These are phyloP conservation scores for Neurospora discreta DNA, from an alignment of 495 filamentous ascomycete genomes.

Conservation along the genomic window DNA sequence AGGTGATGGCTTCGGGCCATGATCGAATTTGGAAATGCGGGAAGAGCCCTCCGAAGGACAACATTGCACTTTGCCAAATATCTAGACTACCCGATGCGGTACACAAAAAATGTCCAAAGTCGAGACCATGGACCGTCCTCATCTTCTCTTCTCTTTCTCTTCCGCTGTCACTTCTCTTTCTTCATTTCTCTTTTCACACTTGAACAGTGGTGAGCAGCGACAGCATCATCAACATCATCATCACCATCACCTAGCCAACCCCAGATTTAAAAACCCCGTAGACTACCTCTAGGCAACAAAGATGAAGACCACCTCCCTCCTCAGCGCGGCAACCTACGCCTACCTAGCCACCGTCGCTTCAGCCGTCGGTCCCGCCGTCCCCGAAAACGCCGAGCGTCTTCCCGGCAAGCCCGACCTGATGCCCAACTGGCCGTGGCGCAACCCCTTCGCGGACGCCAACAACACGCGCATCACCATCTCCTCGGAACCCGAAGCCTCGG, in stretches of 20 bases:
- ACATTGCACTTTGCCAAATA: conserved; percentile 12
- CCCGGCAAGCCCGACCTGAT: conserved; percentile 13
- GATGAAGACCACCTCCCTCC: conserved; percentile 16
- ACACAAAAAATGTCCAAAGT: conserved; percentile 1
- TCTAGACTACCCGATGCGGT: not conserved
- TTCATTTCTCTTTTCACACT: not conserved
- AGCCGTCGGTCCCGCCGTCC: conserved; percentile 15
- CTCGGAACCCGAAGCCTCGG: not conserved
- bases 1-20: conserved; percentile 1
- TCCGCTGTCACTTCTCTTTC: not conserved
- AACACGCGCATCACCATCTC: not conserved
- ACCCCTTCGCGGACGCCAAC: conserved; percentile 16
- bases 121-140: not conserved
- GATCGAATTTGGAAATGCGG: conserved; percentile 25
- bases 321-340: conserved; percentile 3
- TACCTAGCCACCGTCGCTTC: conserved; percentile 8
- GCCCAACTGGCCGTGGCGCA: conserved; percentile 18
- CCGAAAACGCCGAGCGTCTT: conserved; percentile 10
- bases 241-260: not conserved
- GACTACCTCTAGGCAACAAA: not conserved
- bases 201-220: not conserved
- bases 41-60: conserved; percentile 26
- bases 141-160: not conserved
- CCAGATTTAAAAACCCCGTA: too few relatives aligned
- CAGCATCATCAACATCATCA: not conserved